Conservation (phyloP, 2,329 filamentous ascomycete genomes). For the Xylariaceae sp. region DNA sequence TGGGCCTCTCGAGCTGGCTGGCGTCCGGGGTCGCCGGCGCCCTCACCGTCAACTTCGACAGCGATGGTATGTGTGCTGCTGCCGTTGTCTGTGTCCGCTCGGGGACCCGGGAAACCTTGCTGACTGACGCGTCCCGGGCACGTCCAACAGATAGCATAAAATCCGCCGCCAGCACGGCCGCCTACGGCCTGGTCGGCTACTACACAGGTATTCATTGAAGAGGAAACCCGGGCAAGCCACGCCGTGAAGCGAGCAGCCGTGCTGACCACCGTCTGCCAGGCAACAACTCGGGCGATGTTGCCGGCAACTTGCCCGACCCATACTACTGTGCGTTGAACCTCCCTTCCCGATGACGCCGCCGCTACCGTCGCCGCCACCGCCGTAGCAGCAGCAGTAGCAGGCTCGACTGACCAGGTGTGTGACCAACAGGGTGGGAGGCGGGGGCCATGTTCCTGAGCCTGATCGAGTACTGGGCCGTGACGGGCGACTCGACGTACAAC, state of each 20-base stretch:
- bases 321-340: conserved; percentile 54
- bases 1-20: not conserved
- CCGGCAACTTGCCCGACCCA: conserved; percentile 51
- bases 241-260: too few relatives aligned
- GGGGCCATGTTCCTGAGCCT: conserved; percentile 64
- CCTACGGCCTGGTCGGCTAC: conserved; percentile 26
- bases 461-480: conserved; percentile 66
- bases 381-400: too few relatives aligned
- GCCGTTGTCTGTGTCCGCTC: not conserved
- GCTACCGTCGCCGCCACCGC: conserved; percentile 15
- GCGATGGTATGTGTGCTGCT: conserved; percentile 21
- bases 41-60: conserved; percentile 22
- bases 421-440: conserved; percentile 66
- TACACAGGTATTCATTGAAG: too few relatives aligned
- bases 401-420: too few relatives aligned
- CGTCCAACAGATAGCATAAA: too few relatives aligned
- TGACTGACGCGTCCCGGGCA: conserved; percentile 29
- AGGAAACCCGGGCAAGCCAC: too few relatives aligned
- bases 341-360: not conserved
- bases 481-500: conserved; percentile 60
- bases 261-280: not conserved
- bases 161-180: conserved; percentile 24
- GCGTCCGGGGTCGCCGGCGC: not conserved
- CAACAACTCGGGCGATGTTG: conserved; percentile 50
- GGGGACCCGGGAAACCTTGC: conserved; percentile 31